phyloP scores from a whole-genome alignment of 2,329 filamentous ascomycete genomes.

The Alternaria alternata region DNA sequence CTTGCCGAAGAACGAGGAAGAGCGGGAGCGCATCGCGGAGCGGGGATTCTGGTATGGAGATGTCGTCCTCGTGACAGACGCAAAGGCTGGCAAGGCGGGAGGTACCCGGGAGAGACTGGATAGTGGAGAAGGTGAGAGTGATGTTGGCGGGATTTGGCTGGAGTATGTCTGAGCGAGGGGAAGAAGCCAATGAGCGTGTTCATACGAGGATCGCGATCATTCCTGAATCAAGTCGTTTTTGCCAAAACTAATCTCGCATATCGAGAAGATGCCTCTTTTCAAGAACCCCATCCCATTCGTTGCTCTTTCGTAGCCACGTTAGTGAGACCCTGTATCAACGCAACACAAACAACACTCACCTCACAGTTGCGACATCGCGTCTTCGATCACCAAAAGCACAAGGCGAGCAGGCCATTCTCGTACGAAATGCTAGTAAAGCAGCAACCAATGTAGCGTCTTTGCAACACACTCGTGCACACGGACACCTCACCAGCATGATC shows the following conservation, averaged over 20 bases:
- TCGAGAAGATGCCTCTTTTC: not conserved
- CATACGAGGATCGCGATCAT: not conserved
- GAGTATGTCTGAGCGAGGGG: slow-evolving; percentile 26
- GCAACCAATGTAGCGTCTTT: too few species aligned
- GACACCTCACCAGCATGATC: too few species aligned
- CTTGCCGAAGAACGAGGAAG: slow-evolving; percentile 28
- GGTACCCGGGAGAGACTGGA: slow-evolving; percentile 27
- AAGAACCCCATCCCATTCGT: accelerated
- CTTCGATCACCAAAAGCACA: too few species aligned
- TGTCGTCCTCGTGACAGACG: slow-evolving; percentile 31
- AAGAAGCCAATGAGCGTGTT: not conserved
- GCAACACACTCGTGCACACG: too few species aligned
- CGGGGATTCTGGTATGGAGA: slow-evolving; percentile 39
- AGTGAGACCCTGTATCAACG: not conserved
- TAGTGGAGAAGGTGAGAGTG: slow-evolving; percentile 12
- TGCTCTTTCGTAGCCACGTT: not conserved
- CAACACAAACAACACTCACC: too few species aligned
- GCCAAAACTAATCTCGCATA: not conserved
- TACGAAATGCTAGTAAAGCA: too few species aligned
- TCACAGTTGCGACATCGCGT: too few species aligned
- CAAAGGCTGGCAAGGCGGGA: slow-evolving; percentile 24
- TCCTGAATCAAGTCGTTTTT: too few species aligned
- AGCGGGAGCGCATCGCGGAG: slow-evolving; percentile 22
- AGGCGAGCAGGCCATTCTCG: too few species aligned
- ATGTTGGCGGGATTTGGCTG: slow-evolving; percentile 36